Conservation (phyloP, 1,284 basidiomycete genomes). For the Microbotryomycetes sp. region DNA sequence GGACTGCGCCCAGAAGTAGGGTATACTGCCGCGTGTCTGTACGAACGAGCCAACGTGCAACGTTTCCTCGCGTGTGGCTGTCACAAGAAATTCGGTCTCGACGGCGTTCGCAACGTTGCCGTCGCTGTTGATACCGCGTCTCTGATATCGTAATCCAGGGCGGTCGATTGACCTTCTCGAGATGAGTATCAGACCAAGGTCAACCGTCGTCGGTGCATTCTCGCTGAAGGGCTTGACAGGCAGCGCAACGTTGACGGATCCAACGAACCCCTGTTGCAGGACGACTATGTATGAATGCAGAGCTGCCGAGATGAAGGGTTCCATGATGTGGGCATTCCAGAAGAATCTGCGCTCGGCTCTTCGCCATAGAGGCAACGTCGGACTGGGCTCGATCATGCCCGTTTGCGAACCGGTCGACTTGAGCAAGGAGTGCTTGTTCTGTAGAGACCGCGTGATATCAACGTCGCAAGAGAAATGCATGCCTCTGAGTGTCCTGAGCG, state of each 20-base stretch:
- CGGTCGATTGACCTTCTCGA: constrained; percentile 48
- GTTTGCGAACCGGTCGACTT: neutral
- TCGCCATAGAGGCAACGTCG: constrained; percentile 70
- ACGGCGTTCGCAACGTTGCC: constrained; percentile 51
- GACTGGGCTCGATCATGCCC: constrained; percentile 55
- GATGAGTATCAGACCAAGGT: constrained; percentile 46
- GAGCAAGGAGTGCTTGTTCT: constrained; percentile 43
- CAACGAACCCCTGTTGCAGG: constrained; percentile 82
- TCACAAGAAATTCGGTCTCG: constrained; percentile 61
- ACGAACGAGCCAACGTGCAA: constrained; percentile 77
- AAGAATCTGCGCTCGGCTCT: constrained; percentile 74
- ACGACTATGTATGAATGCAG: constrained; percentile 75
- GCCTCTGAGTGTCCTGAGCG: constrained; percentile 64
- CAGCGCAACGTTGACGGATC: constrained; percentile 58
- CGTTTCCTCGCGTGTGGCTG: constrained; percentile 52
- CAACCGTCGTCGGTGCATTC: constrained; percentile 28
- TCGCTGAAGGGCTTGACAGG: constrained; percentile 40
- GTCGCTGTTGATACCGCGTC: constrained; percentile 48
- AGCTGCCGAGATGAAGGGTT: constrained; percentile 47
- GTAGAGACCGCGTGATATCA: constrained; percentile 47
- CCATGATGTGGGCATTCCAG: constrained; percentile 79
- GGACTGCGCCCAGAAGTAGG: constrained; percentile 36
- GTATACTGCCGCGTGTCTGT: constrained; percentile 81
- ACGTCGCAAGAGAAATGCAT: constrained; percentile 60
- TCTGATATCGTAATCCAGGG: constrained; percentile 50